Percentiles rank a stretch among this genome's conserved stretches.
Conservation (phyloP, 345 rosid genomes). For the Excoecaria cochinchinensis region DNA sequence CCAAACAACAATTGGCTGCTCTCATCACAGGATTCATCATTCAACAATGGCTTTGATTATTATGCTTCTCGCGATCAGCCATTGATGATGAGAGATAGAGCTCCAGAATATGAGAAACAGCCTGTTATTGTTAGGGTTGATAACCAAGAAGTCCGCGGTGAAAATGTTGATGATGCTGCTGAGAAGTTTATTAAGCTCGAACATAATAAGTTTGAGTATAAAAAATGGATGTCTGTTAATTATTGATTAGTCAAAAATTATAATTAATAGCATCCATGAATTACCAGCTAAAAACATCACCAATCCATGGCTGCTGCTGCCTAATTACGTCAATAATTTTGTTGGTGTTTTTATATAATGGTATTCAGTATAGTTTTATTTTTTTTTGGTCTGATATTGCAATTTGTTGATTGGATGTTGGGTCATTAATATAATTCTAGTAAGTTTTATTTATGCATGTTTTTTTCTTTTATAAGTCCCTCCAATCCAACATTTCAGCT, state of each 20-base stretch:
- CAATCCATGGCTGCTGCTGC: no score
- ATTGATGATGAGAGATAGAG: neutral
- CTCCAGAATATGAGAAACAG: slow-evolving; percentile 5
- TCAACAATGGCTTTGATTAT: slow-evolving; percentile 3
- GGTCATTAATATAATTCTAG: no score
- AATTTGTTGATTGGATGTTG: no score
- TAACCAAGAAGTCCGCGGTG: neutral
- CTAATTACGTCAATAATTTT: no score
- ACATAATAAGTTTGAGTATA: slow-evolving; percentile 52
- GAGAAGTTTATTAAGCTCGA: slow-evolving; percentile 56
- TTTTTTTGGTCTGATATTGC: no score
- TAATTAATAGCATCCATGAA: no score
- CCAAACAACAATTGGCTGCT: slow-evolving; percentile 5
- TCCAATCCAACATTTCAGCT: no score
- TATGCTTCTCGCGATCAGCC: neutral
- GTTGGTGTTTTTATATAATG: no score
- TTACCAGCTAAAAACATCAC: no score
- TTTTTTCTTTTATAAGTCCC: no score
- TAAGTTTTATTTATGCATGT: no score
- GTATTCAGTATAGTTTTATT: no score
- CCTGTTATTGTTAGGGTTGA: neutral
- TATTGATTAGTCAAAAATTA: neutral
- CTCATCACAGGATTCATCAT: neutral
- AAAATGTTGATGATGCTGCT: slow-evolving; percentile 57
- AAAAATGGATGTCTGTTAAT: neutral